Conservation (phyloP, 192 early-diverging fungal genomes). For the Allomyces arbusculus region DNA sequence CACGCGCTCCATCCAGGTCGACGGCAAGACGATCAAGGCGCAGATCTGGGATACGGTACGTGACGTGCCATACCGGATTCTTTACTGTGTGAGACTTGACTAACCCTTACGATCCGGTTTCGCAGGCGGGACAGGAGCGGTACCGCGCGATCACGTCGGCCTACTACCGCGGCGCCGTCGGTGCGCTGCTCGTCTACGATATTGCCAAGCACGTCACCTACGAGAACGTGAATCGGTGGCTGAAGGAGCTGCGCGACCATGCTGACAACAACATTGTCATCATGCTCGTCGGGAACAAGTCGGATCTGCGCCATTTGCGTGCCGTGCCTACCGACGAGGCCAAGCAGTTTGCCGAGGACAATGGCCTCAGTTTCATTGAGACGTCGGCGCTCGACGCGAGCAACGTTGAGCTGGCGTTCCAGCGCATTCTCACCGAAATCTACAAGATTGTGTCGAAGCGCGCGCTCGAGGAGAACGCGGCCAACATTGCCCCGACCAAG, state of each 20-base stretch:
- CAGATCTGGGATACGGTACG: conserved; percentile 96
- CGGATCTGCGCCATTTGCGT: conserved; percentile 84
- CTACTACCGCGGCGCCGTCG: conserved; percentile 93
- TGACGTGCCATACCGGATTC: too few species aligned
- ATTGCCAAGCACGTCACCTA: conserved; percentile 91
- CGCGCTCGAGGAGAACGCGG: conserved; percentile 42
- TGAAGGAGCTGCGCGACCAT: conserved; percentile 94
- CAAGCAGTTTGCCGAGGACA: conserved; percentile 89
- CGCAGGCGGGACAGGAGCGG: conserved; percentile 39
- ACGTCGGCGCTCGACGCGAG: conserved; percentile 90
- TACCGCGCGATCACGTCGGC: conserved; percentile 69
- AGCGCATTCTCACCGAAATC: conserved; percentile 85
- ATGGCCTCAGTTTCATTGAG: conserved; percentile 90
- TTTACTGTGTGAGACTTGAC: too few species aligned
- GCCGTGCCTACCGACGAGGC: conserved; percentile 96
- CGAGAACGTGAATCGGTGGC: conserved; percentile 90
- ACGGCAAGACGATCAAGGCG: conserved; percentile 92
- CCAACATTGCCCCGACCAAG: not conserved
- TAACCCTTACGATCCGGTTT: too few species aligned
- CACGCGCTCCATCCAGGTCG: conserved; percentile 86
- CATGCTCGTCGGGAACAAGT: conserved; percentile 99
- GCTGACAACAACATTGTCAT: conserved; percentile 96
- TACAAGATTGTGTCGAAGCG: conserved; percentile 95
- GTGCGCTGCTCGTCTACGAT: conserved; percentile 91
- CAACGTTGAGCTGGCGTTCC: conserved; percentile 92